Evolutionary conservation across 2,329 filamentous ascomycete genomes (phyloP).

Genomic region (Emericellopsis atlantica): DNA sequence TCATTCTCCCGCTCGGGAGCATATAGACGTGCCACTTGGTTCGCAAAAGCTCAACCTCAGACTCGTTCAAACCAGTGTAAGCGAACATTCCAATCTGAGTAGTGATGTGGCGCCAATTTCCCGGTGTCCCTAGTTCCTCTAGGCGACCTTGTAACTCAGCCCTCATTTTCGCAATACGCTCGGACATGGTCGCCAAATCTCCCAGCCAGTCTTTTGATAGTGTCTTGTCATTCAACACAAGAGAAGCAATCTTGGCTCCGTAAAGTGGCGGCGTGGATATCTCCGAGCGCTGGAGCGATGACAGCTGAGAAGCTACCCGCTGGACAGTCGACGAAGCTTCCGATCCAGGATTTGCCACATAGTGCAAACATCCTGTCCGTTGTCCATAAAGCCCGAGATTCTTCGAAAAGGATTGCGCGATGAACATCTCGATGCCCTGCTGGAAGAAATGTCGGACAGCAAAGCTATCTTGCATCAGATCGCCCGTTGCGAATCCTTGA

Average conservation of each 20-base stretch:
- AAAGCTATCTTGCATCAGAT: conserved; percentile 18
- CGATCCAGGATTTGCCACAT: conserved; percentile 13
- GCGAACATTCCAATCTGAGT: conserved; percentile 26
- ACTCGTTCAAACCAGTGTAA: conserved; percentile 32
- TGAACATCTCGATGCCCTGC: conserved; percentile 32
- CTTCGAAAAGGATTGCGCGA: conserved; percentile 51
- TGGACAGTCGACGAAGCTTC: conserved; percentile 7
- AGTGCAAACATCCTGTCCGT: conserved; percentile 12
- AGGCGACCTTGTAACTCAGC: conserved; percentile 18
- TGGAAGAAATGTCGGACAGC: conserved; percentile 18
- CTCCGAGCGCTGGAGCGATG: conserved; percentile 17
- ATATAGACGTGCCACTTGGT: conserved; percentile 22
- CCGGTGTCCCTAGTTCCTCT: conserved; percentile 15
- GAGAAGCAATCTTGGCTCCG: conserved; percentile 19
- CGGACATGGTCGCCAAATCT: conserved; percentile 22
- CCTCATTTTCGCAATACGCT: conserved; percentile 20
- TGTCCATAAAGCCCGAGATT: conserved; percentile 36
- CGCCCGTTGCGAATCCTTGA: conserved; percentile 22
- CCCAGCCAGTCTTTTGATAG: conserved; percentile 17
- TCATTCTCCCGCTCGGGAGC: conserved; percentile 23
- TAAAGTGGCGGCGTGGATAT: conserved; percentile 21
- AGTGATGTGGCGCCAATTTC: conserved; percentile 21
- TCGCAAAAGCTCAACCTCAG: conserved; percentile 25
- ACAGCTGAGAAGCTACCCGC: conserved; percentile 11
- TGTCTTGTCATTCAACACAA: conserved; percentile 14